Percentiles rank a stretch among this genome's conserved stretches.
phyloP scores from a whole-genome alignment of 2,329 filamentous ascomycete species.

The Fusarium heterosporum region DNA sequence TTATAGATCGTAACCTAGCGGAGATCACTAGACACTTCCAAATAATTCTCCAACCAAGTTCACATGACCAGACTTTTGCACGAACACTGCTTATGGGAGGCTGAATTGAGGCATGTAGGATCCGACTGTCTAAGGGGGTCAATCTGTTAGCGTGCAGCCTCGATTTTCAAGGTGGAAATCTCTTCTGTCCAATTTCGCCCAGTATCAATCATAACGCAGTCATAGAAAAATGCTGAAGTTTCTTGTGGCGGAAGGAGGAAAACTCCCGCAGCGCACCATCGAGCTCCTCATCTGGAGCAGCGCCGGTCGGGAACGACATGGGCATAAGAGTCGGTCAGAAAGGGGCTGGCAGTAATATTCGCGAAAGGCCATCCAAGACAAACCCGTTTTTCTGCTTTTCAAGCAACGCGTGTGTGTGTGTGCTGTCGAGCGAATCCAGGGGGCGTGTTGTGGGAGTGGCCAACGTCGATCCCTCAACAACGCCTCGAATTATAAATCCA shows the following conservation, averaged over 20 bases:
- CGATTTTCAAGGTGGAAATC: conserved; percentile 22
- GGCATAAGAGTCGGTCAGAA: conserved; percentile 29
- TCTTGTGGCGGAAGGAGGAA: conserved; percentile 11
- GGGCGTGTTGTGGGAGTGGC: conserved; percentile 26
- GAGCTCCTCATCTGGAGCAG: not conserved
- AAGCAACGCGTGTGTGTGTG: conserved; percentile 17
- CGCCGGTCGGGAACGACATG: conserved; percentile 11
- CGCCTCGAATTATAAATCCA: conserved; percentile 23
- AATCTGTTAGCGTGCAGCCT: conserved; percentile 35
- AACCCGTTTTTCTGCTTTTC: conserved; percentile 11
- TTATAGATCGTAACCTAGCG: not conserved
- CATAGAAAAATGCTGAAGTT: conserved; percentile 16
- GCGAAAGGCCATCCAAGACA: conserved; percentile 8
- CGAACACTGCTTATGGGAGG: conserved; percentile 32
- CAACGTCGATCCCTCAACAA: conserved; percentile 35
- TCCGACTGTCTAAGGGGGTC: conserved; percentile 31
- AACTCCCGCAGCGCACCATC: conserved; percentile 1
- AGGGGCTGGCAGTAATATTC: conserved; percentile 23
- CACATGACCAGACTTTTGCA: conserved; percentile 14
- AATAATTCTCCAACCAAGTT: not conserved
- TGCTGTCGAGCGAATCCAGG: conserved; percentile 35
- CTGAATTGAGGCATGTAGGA: conserved; percentile 25
- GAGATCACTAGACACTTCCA: not conserved
- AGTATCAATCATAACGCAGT: conserved; percentile 17
- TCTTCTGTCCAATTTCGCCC: conserved; percentile 1